Base-by-base conservation (phyloP, 129 eudicot genomes). In the Saposhnikovia divaricata region DNA sequence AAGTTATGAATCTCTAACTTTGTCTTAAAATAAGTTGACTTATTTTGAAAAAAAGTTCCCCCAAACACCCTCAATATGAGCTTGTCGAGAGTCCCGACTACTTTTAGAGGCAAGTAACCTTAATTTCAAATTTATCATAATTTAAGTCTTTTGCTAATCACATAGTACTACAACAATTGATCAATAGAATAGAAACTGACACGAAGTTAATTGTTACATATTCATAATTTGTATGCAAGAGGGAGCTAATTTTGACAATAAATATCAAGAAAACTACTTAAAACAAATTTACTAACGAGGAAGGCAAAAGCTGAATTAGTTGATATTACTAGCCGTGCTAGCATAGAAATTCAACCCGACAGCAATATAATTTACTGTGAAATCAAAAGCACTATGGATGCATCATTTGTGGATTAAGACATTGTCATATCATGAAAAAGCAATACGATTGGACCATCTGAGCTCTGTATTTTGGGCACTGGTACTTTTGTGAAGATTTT, bases 211-310 rank as follows among this genome's bases (percentile, higher is more conserved):
- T n/a, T n/a, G n/a, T n/a, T n/a, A n/a, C n/a, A n/a, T n/a, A n/a
- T n/a, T n/a, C 25, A 18, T 9, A n/a, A 7, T 93, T 91, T 82
- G 57, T 93, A 83, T 93, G 94, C 86, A 80, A 97, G 59, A 87
- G 96, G 78, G 91, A 91, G 81, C 94, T 93, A 59, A 86, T 93
- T 34, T 68, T 93, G 83, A 87, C 98, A 0, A 83, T 93, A 31
- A 93, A 91, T 78, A 91, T 93, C 5, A 97, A 93, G 85, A 93
- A 93, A 78, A 93, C 89, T 86, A 93, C 98, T 0, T 97, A 93
- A 81, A 88, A 89, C 97, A 11, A 87, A 89, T n/a, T 75, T 85
- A 34, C 69, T 59, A 25, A 90, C 87, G 15, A 82, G 46, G 38
- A 82, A 80, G 77, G 76, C 88, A 6, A 79, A 76, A 82, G 93